phyloP scores from a whole-genome alignment of 441 rosid species.

The Pelargonium citronellum region DNA sequence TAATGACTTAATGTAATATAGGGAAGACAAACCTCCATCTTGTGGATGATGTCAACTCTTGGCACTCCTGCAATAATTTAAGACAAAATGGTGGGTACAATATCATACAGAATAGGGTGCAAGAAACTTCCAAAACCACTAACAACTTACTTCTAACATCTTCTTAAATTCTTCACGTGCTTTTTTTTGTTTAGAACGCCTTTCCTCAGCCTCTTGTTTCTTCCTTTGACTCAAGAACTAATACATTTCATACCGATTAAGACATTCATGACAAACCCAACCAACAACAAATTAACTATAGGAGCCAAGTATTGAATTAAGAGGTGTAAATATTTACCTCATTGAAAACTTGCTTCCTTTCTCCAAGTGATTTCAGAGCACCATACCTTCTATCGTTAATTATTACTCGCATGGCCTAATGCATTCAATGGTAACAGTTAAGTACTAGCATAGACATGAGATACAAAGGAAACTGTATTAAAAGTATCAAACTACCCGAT shows the following conservation, averaged over 20 bases:
- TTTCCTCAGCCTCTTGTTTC: constrained; percentile 56
- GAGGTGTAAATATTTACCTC: constrained; percentile 39
- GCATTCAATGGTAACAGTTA: constrained; percentile 26
- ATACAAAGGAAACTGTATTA: constrained; percentile 13
- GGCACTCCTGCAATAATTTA: constrained; percentile 39
- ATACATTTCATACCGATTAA: constrained; percentile 17
- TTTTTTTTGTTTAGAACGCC: constrained; percentile 44
- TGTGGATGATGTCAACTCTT: constrained; percentile 51
- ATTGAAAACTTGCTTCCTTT: constrained; percentile 62
- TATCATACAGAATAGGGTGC: constrained; percentile 3
- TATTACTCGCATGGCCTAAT: constrained; percentile 62
- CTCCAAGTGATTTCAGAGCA: constrained; percentile 64
- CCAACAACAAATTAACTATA: not conserved
- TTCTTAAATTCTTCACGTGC: constrained; percentile 49
- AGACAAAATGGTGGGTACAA: constrained; percentile 10
- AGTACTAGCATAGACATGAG: constrained; percentile 17
- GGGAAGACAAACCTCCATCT: constrained; percentile 64
- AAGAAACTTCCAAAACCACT: not conserved
- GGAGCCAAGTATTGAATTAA: constrained; percentile 11
- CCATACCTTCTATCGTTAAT: constrained; percentile 68
- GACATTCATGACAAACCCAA: constrained; percentile 18
- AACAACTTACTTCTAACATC: constrained; percentile 56
- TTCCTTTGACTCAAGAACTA: constrained; percentile 56
- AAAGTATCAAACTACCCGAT: constrained; percentile 43
- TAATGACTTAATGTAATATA: not conserved